These are phyloP conservation scores for Plasmodium blacklocki DNA, from an alignment of 169 alveolate genomes.

Conservation along the genomic window DNA sequence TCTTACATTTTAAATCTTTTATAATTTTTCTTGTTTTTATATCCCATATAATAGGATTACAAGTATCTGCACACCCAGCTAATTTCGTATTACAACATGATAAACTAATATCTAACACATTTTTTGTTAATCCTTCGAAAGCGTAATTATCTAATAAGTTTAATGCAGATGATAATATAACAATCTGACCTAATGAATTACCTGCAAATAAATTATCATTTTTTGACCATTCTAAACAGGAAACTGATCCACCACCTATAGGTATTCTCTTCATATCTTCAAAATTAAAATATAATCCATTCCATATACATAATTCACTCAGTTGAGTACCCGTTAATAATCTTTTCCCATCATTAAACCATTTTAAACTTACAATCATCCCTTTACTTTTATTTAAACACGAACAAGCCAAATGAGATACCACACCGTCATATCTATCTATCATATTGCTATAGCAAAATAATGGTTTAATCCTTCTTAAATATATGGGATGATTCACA, in stretches of 20 bases:
- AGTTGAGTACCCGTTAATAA: conserved; percentile 91
- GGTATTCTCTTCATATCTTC: conserved; percentile 91
- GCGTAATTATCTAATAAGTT: conserved; percentile 83
- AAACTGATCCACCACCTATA: conserved; percentile 87
- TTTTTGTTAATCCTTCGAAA: conserved; percentile 84
- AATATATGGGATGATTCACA: conserved; percentile 52
- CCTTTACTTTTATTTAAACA: conserved; percentile 74
- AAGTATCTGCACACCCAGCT: conserved; percentile 87
- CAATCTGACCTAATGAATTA: conserved; percentile 87
- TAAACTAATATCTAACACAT: conserved; percentile 82
- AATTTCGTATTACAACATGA: conserved; percentile 84
- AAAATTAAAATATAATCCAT: conserved; percentile 88
- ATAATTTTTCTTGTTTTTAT: conserved; percentile 79
- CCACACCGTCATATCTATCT: conserved; percentile 68
- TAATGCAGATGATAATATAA: conserved; percentile 87
- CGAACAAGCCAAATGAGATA: conserved; percentile 48
- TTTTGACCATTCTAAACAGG: conserved; percentile 86
- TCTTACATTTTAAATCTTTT: conserved; percentile 80
- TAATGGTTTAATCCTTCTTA: conserved; percentile 48
- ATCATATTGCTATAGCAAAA: conserved; percentile 74
- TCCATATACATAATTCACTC: conserved; percentile 91
- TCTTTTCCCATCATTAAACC: conserved; percentile 91
- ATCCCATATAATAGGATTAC: conserved; percentile 87
- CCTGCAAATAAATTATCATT: conserved; percentile 87
- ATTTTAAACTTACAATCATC: conserved; percentile 70